A percentile compares a stretch with the other conserved stretches of the same genome.
phyloP scores from a whole-genome alignment of 345 rosid genomes.

The Syzygium aromaticum region DNA sequence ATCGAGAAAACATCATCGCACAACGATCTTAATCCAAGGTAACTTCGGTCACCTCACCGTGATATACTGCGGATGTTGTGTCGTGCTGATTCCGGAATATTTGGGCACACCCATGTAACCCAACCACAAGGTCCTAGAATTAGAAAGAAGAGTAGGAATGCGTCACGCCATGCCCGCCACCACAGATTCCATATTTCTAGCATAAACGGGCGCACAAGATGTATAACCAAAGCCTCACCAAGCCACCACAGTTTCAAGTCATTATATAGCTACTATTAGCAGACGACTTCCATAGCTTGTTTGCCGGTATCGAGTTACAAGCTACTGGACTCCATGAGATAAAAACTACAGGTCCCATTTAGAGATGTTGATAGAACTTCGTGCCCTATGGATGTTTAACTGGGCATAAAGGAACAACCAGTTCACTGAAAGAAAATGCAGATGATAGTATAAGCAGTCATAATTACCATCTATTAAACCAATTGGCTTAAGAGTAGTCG shows the following conservation, averaged over 20 bases:
- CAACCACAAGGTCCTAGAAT: constrained; percentile 83
- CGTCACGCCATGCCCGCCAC: neutral
- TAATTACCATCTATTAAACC: neutral
- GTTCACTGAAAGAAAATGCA: neutral
- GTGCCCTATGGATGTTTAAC: neutral
- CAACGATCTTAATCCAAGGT: neutral
- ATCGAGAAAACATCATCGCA: neutral
- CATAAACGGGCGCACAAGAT: neutral
- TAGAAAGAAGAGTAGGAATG: neutral
- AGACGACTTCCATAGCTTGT: neutral
- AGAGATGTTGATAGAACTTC: neutral
- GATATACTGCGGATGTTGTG: constrained; percentile 88
- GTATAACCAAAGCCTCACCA: neutral
- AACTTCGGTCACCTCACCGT: constrained; percentile 57
- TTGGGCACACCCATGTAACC: constrained; percentile 97
- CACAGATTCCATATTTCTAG: neutral
- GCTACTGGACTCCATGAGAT: neutral
- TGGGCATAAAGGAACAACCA: neutral
- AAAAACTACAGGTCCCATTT: neutral
- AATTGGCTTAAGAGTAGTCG: neutral
- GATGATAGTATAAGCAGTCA: neutral
- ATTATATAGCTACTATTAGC: neutral
- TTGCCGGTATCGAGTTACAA: neutral
- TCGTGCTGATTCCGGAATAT: constrained; percentile 80
- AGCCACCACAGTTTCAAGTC: neutral